A percentile compares a stretch with the other conserved stretches of the same genome.
Conservation (phyloP, 2,329 filamentous ascomycete species). For the Hortaea werneckii region DNA sequence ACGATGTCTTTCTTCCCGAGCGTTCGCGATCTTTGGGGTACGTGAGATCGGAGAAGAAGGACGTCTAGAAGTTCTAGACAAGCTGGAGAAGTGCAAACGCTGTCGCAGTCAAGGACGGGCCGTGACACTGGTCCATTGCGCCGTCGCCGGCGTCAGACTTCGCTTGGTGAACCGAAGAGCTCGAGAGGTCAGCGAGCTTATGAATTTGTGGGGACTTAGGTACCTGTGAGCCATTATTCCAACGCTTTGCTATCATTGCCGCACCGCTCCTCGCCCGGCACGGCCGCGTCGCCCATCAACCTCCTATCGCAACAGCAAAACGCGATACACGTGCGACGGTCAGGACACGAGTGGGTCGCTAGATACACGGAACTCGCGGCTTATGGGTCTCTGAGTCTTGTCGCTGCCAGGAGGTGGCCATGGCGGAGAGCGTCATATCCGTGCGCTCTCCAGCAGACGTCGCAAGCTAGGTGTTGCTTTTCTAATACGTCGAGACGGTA, state of each 20-base stretch:
- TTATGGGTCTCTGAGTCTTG: not conserved
- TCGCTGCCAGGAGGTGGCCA: not conserved
- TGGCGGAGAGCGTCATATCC: not conserved
- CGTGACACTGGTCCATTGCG: not conserved
- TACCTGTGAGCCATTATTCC: not conserved
- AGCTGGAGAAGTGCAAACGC: not conserved
- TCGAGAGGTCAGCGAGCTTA: not conserved
- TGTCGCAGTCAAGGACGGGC: not conserved
- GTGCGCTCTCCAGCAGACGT: not conserved
- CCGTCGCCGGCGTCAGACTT: too few species aligned
- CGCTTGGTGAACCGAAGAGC: too few species aligned
- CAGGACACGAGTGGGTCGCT: not conserved
- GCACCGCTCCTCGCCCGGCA: not conserved
- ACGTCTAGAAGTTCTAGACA: not conserved
- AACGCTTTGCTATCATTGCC: not conserved
- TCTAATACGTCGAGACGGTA: not conserved
- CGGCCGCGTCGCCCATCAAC: not conserved
- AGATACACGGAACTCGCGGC: not conserved
- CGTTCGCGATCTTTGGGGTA: too few species aligned
- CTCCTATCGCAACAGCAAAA: not conserved
- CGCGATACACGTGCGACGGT: not conserved
- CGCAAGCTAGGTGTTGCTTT: not conserved
- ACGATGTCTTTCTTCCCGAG: not conserved
- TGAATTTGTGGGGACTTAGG: not conserved
- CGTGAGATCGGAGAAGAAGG: too few species aligned